Evolutionary conservation across 129 eudicot species (phyloP).

Genomic region (Flaveria linearis): DNA sequence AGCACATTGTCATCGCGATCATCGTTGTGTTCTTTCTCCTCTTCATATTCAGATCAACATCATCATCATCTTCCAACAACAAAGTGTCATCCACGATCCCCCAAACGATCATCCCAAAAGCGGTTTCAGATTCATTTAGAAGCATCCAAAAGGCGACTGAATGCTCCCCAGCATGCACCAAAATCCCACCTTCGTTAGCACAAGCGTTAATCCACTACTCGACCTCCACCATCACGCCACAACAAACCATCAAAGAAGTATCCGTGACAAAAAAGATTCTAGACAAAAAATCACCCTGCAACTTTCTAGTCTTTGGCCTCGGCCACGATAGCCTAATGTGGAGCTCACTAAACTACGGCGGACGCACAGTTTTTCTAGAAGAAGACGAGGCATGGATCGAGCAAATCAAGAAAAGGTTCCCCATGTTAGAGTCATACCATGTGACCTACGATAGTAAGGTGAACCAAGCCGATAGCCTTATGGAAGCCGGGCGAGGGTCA

Average conservation of each 20-base stretch:
- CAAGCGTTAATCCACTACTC: conserved; percentile 84
- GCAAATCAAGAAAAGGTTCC: conserved; percentile 75
- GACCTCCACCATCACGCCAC: conserved; percentile 93
- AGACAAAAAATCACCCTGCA: conserved; percentile 76
- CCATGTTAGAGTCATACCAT: conserved; percentile 80
- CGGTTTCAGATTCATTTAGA: conserved; percentile 23
- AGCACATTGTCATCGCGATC: conserved; percentile 50
- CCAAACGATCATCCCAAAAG: conserved; percentile 37
- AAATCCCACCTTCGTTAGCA: conserved; percentile 74
- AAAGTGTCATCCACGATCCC: conserved; percentile 35
- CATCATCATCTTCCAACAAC: conserved; percentile 43
- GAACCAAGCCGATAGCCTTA: conserved; percentile 63
- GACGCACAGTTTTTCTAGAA: conserved; percentile 78
- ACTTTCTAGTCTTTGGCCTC: conserved; percentile 82
- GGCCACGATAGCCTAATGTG: conserved; percentile 99
- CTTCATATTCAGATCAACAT: conserved; percentile 59
- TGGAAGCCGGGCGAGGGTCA: conserved; percentile 68
- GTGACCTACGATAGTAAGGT: conserved; percentile 80
- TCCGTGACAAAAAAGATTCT: conserved; percentile 62
- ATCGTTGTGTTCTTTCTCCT: conserved; percentile 57
- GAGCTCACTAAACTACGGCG: conserved; percentile 71
- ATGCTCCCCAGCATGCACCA: conserved; percentile 68
- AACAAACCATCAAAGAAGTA: conserved; percentile 84
- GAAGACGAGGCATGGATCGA: conserved; percentile 90
- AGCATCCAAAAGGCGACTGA: conserved; percentile 23